Conservation (phyloP, 2,329 filamentous ascomycete species). For the Talaromyces verruculosus region DNA sequence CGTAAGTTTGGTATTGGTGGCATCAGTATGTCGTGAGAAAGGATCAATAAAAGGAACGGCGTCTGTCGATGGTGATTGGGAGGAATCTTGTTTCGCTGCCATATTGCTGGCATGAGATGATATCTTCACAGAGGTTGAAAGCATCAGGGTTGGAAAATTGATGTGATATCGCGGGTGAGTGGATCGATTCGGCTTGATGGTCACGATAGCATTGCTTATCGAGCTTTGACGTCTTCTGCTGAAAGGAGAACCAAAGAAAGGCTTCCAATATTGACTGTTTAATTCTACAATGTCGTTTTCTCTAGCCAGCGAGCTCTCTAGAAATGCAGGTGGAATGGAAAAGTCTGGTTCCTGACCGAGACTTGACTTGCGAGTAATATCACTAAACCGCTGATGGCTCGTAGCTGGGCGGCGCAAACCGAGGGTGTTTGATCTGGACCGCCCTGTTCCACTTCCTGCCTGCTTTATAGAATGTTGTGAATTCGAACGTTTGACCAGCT, state of each 20-base stretch:
- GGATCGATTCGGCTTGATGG: constrained; percentile 35
- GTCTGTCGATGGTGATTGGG: constrained; percentile 4
- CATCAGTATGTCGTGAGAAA: constrained; percentile 21
- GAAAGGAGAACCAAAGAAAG: constrained; percentile 37
- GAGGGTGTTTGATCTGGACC: constrained; percentile 44
- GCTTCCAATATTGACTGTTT: constrained; percentile 35
- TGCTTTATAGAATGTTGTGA: constrained; percentile 52
- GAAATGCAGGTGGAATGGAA: constrained; percentile 6
- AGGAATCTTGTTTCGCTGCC: constrained; percentile 4
- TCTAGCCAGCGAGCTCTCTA: constrained; percentile 9
- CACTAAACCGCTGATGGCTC: constrained; percentile 61
- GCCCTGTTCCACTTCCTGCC: constrained; percentile 32
- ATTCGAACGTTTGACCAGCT: constrained; percentile 61
- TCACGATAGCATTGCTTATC: constrained; percentile 41
- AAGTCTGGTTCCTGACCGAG: constrained; percentile 6
- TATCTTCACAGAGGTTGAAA: constrained; percentile 42
- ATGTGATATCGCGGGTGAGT: constrained; percentile 39
- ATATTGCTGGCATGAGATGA: constrained; percentile 20
- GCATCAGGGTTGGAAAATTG: constrained; percentile 50
- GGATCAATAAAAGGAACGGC: constrained; percentile 32
- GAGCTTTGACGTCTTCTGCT: constrained; percentile 26
- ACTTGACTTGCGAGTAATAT: constrained; percentile 41
- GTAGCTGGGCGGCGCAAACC: constrained; percentile 61
- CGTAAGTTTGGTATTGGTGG: constrained; percentile 2
- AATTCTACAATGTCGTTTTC: constrained; percentile 22